Percentiles rank a stretch among this genome's conserved stretches.
These are phyloP conservation scores for Aegilops tauschii DNA, from an alignment of 176 grass and related monocot species.

Conservation along the genomic window DNA sequence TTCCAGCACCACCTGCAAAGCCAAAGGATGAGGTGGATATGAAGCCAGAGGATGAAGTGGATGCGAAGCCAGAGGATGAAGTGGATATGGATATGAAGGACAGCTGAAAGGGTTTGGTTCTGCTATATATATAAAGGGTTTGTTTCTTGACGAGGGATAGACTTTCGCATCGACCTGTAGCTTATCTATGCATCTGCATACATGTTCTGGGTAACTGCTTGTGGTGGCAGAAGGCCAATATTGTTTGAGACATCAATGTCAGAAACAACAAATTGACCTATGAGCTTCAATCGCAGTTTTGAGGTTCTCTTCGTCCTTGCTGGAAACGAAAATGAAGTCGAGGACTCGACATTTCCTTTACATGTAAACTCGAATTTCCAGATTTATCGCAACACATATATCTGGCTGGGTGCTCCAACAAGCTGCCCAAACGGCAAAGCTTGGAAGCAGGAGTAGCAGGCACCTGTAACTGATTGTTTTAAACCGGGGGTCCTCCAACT, in stretches of 20 bases:
- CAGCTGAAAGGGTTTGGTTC: background rate
- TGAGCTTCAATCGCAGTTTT: background rate
- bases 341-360: background rate
- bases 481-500: too few species aligned
- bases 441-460: too few species aligned
- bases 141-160: background rate
- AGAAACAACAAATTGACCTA: background rate
- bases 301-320: background rate
- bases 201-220: background rate
- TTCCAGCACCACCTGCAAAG: conserved; percentile 33
- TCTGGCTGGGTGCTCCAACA: too few species aligned
- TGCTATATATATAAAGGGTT: background rate
- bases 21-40: background rate
- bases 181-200: background rate
- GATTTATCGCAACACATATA: background rate
- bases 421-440: too few species aligned
- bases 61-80: conserved; percentile 1
- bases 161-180: background rate
- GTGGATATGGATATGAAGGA: background rate
- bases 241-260: background rate
- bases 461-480: too few species aligned
- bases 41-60: conserved; percentile 17
- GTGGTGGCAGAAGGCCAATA: background rate
- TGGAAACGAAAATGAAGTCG: background rate
- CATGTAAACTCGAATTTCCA: background rate